Evolutionary conservation across 768 basidiomycete species (phyloP), one percentile per base, ranked within the genome.

Genomic region (Mycena pura): DNA sequence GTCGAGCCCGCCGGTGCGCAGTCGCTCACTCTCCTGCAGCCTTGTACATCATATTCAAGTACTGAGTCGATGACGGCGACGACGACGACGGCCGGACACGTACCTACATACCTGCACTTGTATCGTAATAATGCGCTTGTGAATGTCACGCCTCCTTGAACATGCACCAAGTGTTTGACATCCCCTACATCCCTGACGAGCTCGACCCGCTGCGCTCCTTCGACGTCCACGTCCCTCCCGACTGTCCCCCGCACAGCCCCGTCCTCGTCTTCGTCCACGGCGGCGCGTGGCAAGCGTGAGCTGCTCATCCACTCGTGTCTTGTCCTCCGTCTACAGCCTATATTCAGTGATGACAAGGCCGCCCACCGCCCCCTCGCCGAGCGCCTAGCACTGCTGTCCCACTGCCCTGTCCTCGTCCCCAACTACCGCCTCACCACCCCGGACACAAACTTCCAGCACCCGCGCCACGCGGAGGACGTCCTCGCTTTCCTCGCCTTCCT

Each of bases 281-380:
- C 28, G 93, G 93, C 31, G 93, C 92, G 22, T 95, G 93, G 93
- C 78, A 86, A 68, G 72, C 85, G 92, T 92, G 70, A 78, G 89
- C 70, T 48, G 3, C 56, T 61, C 46, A 36, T 29, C 17, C 55
- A 52, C 48, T 60, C 9, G 11, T 36, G 29, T 60, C 46, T 27
- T 24, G 40, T 22, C 27, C 22, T 59, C 50, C 60, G 40, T 46
- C 47, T 44, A 55, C 43, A 29, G n/a, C 31, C 39, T 32, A 57
- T 60, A 40, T 60, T 25, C 71, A 92, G 91, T 43, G 91, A 91
- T 65, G 91, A 92, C 76, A 94, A 94, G 75, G 69, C 72, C 4
- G 80, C 88, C 62, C 82, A 91, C 70, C 17, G 15, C 3, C 1
- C 43, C 14, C 44, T 56, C 46, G 92, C 63, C n/a, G n/a, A n/a